Evolutionary conservation across 805 yeast genomes (phyloP).

Genomic region (Candida dajiaensis): DNA sequence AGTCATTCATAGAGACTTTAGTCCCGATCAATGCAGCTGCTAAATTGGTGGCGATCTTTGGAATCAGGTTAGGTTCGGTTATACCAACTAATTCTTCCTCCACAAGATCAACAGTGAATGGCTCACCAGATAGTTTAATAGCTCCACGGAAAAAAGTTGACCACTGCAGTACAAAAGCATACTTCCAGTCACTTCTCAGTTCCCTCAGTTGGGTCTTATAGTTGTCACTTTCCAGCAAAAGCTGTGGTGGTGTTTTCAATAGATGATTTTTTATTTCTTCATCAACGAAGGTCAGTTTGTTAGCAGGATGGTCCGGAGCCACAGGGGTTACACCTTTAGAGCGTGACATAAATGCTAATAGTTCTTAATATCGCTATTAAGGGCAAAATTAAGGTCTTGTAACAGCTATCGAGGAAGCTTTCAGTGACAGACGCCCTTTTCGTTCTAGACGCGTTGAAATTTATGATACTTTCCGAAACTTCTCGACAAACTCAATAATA

Average conservation of each 20-base stretch:
- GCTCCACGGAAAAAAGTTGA: conserved; percentile 46
- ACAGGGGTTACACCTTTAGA: conserved; percentile 18
- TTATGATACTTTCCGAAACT: background rate
- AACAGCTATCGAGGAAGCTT: too few species aligned
- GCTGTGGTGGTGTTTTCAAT: conserved; percentile 32
- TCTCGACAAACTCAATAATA: too few species aligned
- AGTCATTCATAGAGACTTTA: conserved; percentile 20
- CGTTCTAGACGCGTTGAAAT: background rate
- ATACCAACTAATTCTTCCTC: conserved; percentile 55
- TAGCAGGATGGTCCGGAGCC: conserved; percentile 23
- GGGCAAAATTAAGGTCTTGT: too few species aligned
- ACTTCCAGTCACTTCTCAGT: conserved; percentile 32
- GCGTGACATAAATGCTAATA: conserved; percentile 11
- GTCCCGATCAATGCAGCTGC: conserved; percentile 18
- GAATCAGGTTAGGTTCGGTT: conserved; percentile 35
- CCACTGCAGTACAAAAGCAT: conserved; percentile 47
- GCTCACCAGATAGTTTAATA: conserved; percentile 43
- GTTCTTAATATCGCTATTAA: background rate
- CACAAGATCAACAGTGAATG: conserved; percentile 47
- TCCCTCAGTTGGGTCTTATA: conserved; percentile 25
- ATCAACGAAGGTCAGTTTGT: conserved; percentile 16
- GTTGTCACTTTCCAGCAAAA: conserved; percentile 33
- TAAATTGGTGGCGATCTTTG: conserved; percentile 32
- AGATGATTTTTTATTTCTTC: conserved; percentile 32
- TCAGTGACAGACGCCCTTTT: too few species aligned